Evolutionary conservation across 1,284 basidiomycete genomes (phyloP).

Genomic region (Ustilago crameri): DNA sequence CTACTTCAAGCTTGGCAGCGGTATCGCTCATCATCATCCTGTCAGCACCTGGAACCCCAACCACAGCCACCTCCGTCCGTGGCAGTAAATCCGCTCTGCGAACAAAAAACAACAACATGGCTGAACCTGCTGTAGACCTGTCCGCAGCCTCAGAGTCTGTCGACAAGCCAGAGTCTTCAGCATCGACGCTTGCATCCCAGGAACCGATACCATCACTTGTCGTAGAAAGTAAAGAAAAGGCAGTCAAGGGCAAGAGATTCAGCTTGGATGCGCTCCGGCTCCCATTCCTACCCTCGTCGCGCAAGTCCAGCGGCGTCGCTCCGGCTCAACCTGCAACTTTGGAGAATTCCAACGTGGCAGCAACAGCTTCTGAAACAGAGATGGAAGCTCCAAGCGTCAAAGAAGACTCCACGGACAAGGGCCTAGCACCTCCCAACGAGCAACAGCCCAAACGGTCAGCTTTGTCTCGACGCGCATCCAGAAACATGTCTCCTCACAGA

Average conservation of each 20-base stretch:
- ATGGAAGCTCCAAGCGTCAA: background rate
- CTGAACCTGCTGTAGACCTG: background rate
- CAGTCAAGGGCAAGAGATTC: slow-evolving; percentile 24
- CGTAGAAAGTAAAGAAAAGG: background rate
- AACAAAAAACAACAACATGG: background rate
- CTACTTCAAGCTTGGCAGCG: too few relatives aligned
- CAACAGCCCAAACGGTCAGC: slow-evolving; percentile 19
- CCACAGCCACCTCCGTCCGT: too few relatives aligned
- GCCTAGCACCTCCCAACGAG: slow-evolving; percentile 7
- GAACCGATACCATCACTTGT: background rate
- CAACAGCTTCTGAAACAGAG: background rate
- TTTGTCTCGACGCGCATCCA: slow-evolving; percentile 13
- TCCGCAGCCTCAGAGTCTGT: background rate
- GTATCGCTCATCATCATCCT: too few relatives aligned
- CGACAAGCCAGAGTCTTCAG: background rate
- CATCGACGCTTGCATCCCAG: background rate
- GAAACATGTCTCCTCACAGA: slow-evolving; percentile 28
- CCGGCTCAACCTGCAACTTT: background rate
- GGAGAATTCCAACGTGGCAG: background rate
- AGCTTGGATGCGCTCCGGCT: slow-evolving; percentile 36
- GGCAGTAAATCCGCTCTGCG: too few relatives aligned
- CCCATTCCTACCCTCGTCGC: slow-evolving; percentile 30
- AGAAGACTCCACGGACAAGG: background rate
- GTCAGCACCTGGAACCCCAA: too few relatives aligned
- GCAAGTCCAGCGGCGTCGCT: slow-evolving; percentile 4